Conservation (phyloP, 331 rosid species). For the Stylosanthes scabra region DNA sequence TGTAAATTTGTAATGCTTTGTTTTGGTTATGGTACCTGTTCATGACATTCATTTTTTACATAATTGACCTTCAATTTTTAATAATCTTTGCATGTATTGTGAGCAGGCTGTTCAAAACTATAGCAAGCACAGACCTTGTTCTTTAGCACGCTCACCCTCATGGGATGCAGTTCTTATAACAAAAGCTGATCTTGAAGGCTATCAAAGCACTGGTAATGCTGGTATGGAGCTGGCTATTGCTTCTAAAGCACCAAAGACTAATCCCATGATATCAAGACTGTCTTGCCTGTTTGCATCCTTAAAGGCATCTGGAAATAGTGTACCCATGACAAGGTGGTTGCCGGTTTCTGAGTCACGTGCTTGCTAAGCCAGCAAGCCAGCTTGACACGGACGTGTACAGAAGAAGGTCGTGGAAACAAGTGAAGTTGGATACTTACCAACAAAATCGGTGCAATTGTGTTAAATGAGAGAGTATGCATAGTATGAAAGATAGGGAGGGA, state of each 20-base stretch:
- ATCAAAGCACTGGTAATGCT: conserved; percentile 58
- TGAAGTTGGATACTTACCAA: conserved; percentile 39
- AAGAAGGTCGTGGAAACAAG: conserved; percentile 50
- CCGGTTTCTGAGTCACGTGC: conserved; percentile 92
- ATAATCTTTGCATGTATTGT: conserved; percentile 18
- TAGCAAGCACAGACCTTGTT: conserved; percentile 48
- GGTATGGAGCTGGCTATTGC: conserved; percentile 67
- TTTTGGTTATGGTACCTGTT: conserved; percentile 16
- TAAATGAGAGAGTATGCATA: conserved; percentile 52
- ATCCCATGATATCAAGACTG: conserved; percentile 83
- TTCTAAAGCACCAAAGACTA: conserved; percentile 59
- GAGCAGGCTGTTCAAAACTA: conserved; percentile 90
- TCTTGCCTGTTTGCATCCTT: conserved; percentile 88
- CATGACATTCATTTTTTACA: conserved; percentile 24
- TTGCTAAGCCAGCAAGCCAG: conserved; percentile 64
- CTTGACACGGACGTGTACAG: conserved; percentile 37
- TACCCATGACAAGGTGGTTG: conserved; percentile 65
- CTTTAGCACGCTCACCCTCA: conserved; percentile 66
- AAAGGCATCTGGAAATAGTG: conserved; percentile 65
- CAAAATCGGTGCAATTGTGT: conserved; percentile 54
- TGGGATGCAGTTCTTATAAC: conserved; percentile 90
- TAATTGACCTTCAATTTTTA: conserved; percentile 1
- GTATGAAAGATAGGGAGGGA: conserved; percentile 39
- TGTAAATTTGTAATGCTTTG: conserved; percentile 5
- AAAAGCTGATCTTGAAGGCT: conserved; percentile 95